Evolutionary conservation across 1,284 basidiomycete genomes (phyloP).

Genomic region (Irpex rosettiformis): DNA sequence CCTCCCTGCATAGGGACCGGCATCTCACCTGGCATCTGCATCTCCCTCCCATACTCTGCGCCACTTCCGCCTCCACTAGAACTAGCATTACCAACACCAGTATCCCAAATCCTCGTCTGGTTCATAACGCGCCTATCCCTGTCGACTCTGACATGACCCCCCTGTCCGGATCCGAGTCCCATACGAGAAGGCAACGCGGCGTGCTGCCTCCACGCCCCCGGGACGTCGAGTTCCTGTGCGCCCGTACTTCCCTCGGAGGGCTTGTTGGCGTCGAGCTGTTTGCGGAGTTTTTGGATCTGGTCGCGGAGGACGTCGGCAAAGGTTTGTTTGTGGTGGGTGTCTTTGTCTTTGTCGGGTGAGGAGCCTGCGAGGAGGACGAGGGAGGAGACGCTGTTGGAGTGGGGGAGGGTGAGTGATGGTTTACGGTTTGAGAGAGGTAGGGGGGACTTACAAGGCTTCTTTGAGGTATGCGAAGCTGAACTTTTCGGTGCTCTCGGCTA

Average conservation of each 20-base stretch:
- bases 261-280: conserved; percentile 48
- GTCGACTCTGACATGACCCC: neutral
- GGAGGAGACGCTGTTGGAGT: conserved; percentile 54
- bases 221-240: neutral
- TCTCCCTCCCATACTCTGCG: neutral
- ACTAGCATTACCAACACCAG: neutral
- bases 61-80: no score
- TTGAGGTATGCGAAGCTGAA: conserved; percentile 85
- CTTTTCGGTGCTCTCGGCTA: conserved; percentile 54
- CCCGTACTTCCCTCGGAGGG: neutral
- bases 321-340: conserved; percentile 41
- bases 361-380: conserved; percentile 51
- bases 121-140: conserved; percentile 16
- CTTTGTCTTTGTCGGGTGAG: conserved; percentile 32
- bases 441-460: conserved; percentile 69
- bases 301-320: conserved; percentile 49
- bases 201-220: conserved; percentile 9
- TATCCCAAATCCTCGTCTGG: conserved; percentile 24
- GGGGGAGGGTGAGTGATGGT: neutral
- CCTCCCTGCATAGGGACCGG: conserved; percentile 9
- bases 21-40: conserved; percentile 24
- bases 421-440: neutral
- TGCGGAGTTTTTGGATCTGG: conserved; percentile 57
- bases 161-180: no score
- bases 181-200: neutral